A percentile compares a stretch with the other conserved stretches of the same genome.
Evolutionary conservation across 106 monocot species (phyloP).

Genomic region (Phalaenopsis aphrodite): DNA sequence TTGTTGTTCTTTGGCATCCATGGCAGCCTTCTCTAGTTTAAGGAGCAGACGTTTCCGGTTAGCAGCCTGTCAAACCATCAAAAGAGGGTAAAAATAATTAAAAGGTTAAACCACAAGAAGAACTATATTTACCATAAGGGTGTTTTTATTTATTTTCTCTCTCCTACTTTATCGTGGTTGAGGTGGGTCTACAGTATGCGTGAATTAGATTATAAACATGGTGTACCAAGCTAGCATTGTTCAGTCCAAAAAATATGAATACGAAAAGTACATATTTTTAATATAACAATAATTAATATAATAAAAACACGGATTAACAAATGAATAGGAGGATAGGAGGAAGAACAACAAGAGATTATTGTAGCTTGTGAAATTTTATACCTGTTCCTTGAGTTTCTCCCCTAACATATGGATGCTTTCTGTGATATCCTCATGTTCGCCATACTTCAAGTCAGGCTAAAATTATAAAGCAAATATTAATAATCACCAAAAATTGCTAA

Average conservation of each 20-base stretch:
- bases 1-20: constrained; percentile 32
- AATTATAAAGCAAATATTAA: constrained; percentile 1
- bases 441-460: constrained; percentile 51
- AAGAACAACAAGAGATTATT: background rate
- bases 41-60: constrained; percentile 26
- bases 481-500: background rate
- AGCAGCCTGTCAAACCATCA: constrained; percentile 25
- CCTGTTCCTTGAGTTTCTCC: constrained; percentile 37
- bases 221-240: background rate
- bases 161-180: background rate
- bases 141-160: background rate
- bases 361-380: constrained; percentile 3
- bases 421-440: constrained; percentile 51
- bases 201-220: background rate
- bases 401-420: constrained; percentile 29
- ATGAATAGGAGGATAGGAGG: background rate
- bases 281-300: background rate
- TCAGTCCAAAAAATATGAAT: background rate
- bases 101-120: background rate
- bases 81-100: background rate
- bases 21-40: constrained; percentile 32
- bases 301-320: background rate
- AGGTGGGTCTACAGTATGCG: background rate
- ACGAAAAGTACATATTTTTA: too few species aligned
- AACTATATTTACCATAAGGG: background rate